Conservation (phyloP, 768 basidiomycete species). For the Termitomyces sp. region DNA sequence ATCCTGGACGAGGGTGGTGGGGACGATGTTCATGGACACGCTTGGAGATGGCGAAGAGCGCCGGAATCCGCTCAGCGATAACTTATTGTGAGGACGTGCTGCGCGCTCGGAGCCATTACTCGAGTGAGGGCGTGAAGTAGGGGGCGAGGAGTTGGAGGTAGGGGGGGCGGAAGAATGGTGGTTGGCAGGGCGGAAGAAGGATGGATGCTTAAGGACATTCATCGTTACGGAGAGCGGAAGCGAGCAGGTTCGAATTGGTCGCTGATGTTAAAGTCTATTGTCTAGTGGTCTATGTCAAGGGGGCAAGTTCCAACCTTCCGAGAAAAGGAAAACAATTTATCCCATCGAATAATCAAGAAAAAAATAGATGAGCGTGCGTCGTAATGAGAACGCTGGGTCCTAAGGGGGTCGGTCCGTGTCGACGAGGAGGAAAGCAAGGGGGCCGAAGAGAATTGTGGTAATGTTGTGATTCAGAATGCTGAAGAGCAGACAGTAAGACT, state of each 20-base stretch:
- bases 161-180: conserved; percentile 63
- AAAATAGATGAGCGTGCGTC: conserved; percentile 14
- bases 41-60: conserved; percentile 48
- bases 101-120: conserved; percentile 38
- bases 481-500: conserved; percentile 8
- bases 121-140: conserved; percentile 36
- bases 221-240: conserved; percentile 38
- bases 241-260: conserved; percentile 9
- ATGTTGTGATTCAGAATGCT: conserved; percentile 45
- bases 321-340: conserved; percentile 37
- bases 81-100: conserved; percentile 51
- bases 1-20: conserved; percentile 61
- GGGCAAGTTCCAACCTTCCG: conserved; percentile 20
- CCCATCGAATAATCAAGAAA: conserved; percentile 44
- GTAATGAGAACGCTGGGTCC: conserved; percentile 27
- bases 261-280: conserved; percentile 20
- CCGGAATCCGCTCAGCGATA: conserved; percentile 58
- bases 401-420: conserved; percentile 82
- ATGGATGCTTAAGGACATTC: conserved; percentile 65
- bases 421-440: conserved; percentile 54
- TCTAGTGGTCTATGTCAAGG: conserved; percentile 30
- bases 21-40: conserved; percentile 29
- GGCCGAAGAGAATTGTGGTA: conserved; percentile 59
- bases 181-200: conserved; percentile 62
- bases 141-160: conserved; percentile 18